Evolutionary conservation across 768 basidiomycete genomes (phyloP).

Genomic region (Termitomyces sp.): DNA sequence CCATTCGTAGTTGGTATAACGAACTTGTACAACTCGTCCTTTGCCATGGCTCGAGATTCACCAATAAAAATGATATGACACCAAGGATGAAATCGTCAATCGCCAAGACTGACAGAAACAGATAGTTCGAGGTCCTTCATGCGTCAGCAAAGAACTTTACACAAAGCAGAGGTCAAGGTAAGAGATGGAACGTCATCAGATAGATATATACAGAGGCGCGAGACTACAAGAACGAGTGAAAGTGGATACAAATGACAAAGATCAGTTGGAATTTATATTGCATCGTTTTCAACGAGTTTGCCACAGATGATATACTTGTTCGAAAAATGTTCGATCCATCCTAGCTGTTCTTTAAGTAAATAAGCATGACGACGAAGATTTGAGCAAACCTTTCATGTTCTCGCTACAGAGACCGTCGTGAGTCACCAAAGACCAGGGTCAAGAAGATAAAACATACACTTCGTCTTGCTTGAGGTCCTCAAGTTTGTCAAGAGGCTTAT

Average conservation of each 20-base stretch:
- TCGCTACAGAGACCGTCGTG: slow-evolving; percentile 44
- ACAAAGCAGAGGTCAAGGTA: too few relatives aligned
- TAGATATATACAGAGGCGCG: neutral
- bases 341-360: slow-evolving; percentile 27
- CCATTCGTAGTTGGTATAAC: neutral
- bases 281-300: slow-evolving; percentile 78
- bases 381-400: slow-evolving; percentile 77
- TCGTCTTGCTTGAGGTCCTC: slow-evolving; percentile 74
- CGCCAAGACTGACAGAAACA: neutral
- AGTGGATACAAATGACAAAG: neutral
- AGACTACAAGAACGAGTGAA: neutral
- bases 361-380: neutral
- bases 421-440: neutral
- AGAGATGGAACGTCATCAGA: too few relatives aligned
- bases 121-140: neutral
- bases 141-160: neutral
- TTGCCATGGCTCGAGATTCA: neutral
- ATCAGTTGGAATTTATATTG: slow-evolving; percentile 23
- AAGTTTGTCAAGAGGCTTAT: slow-evolving; percentile 82
- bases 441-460: slow-evolving; percentile 49
- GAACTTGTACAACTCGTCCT: neutral
- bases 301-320: slow-evolving; percentile 92
- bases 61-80: neutral
- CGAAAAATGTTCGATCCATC: slow-evolving; percentile 92
- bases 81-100: neutral